These are phyloP conservation scores for Cytospora chrysosperma DNA, from an alignment of 2,329 filamentous ascomycete genomes.

Conservation along the genomic window DNA sequence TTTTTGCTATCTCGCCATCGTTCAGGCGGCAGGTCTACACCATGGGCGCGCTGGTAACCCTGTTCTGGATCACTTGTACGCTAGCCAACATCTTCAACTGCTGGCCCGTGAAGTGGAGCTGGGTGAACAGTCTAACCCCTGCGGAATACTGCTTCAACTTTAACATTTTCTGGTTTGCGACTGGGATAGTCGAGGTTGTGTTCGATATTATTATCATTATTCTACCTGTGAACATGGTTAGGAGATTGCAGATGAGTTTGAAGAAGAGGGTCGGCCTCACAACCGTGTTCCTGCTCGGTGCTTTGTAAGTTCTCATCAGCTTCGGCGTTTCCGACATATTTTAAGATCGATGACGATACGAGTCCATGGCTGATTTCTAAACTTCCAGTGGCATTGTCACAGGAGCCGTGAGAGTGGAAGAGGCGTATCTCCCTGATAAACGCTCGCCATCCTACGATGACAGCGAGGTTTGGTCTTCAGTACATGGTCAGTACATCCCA, in stretches of 20 bases:
- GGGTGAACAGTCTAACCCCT: slow-evolving; percentile 24
- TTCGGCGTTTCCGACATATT: neutral
- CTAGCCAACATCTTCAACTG: slow-evolving; percentile 29
- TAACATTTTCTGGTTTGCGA: slow-evolving; percentile 28
- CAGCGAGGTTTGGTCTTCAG: slow-evolving; percentile 12
- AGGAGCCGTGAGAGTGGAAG: slow-evolving; percentile 1
- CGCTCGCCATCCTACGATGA: slow-evolving; percentile 9
- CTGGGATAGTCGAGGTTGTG: slow-evolving; percentile 7
- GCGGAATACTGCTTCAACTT: slow-evolving; percentile 30
- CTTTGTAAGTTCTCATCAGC: neutral
- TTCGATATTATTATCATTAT: slow-evolving; percentile 15
- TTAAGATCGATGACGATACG: too few species aligned
- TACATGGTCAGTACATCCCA: slow-evolving; percentile 10
- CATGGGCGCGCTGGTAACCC: slow-evolving; percentile 24
- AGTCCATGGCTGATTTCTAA: neutral
- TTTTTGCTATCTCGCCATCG: slow-evolving; percentile 30
- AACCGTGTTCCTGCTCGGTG: slow-evolving; percentile 3
- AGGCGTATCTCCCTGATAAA: slow-evolving; percentile 3
- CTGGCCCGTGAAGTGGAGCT: slow-evolving; percentile 27
- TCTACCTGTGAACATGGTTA: slow-evolving; percentile 6
- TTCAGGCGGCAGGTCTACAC: slow-evolving; percentile 30
- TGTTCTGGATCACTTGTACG: slow-evolving; percentile 28
- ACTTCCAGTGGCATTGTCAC: slow-evolving; percentile 12
- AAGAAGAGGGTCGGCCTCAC: slow-evolving; percentile 3
- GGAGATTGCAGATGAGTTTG: slow-evolving; percentile 4